phyloP scores from a whole-genome alignment of 2,329 filamentous ascomycete species.

The Ceratocystis harringtonii region DNA sequence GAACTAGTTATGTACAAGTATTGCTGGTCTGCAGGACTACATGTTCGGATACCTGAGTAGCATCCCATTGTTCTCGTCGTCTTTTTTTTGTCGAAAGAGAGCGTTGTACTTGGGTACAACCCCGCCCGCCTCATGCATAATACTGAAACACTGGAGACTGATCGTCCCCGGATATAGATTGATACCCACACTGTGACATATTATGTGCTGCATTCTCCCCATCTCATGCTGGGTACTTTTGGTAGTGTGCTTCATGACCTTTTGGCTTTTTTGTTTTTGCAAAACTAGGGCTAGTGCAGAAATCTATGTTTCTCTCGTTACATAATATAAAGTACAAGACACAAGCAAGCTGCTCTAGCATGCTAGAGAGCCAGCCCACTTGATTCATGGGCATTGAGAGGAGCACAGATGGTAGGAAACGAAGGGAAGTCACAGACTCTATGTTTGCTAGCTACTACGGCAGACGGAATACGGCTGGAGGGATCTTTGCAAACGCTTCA shows the following conservation, averaged over 20 bases:
- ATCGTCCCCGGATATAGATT: too few species aligned
- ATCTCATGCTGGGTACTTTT: not conserved
- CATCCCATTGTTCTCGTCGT: too few species aligned
- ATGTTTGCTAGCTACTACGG: not conserved
- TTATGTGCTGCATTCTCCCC: not conserved
- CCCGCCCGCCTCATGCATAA: too few species aligned
- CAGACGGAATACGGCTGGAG: not conserved
- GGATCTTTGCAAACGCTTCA: not conserved
- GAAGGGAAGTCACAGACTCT: not conserved
- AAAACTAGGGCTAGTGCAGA: not conserved
- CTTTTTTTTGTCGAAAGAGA: too few species aligned
- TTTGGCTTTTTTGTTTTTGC: not conserved
- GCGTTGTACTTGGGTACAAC: too few species aligned
- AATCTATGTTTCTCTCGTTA: not conserved
- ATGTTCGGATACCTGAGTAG: not conserved
- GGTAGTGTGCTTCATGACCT: not conserved
- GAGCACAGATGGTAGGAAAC: not conserved
- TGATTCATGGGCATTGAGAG: too few species aligned
- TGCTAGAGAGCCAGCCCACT: too few species aligned
- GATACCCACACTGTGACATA: too few species aligned
- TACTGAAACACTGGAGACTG: too few species aligned
- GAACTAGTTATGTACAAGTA: not conserved
- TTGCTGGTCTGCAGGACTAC: not conserved
- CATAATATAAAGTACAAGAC: not conserved
- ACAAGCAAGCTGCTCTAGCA: not conserved